phyloP scores from a whole-genome alignment of 208 protist genomes.

The Trypanosoma cruzi region DNA sequence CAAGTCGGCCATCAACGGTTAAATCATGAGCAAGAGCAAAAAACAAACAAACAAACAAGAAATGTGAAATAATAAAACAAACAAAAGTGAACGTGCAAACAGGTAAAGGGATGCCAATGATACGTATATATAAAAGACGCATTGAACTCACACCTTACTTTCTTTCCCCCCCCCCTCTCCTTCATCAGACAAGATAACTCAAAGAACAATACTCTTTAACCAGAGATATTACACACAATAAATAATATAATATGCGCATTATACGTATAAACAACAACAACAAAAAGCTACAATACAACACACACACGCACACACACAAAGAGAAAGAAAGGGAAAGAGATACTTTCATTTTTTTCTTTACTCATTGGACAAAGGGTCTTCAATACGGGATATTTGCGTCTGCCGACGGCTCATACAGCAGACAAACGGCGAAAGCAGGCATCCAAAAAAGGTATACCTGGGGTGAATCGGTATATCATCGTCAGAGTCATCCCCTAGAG shows the following conservation, averaged over 20 bases:
- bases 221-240: too few relatives aligned
- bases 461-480: not conserved
- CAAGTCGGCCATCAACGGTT: too few relatives aligned
- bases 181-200: too few relatives aligned
- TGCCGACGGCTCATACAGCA: not conserved
- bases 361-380: not conserved
- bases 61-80: slow-evolving; percentile 2
- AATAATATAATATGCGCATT: too few relatives aligned
- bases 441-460: not conserved
- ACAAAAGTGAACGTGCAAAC: not conserved
- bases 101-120: too few relatives aligned
- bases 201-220: too few relatives aligned
- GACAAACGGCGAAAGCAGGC: not conserved
- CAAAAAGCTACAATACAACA: too few relatives aligned
- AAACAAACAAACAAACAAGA: too few relatives aligned
- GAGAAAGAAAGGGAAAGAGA: too few relatives aligned
- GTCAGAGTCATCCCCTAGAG: not conserved
- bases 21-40: too few relatives aligned
- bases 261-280: too few relatives aligned
- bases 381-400: not conserved
- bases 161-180: not conserved
- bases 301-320: too few relatives aligned
- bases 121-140: not conserved
- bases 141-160: not conserved
- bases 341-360: not conserved